Evolutionary conservation across 495 filamentous ascomycete species (phyloP).

Genomic region (Hypoxylon lenormandii): DNA sequence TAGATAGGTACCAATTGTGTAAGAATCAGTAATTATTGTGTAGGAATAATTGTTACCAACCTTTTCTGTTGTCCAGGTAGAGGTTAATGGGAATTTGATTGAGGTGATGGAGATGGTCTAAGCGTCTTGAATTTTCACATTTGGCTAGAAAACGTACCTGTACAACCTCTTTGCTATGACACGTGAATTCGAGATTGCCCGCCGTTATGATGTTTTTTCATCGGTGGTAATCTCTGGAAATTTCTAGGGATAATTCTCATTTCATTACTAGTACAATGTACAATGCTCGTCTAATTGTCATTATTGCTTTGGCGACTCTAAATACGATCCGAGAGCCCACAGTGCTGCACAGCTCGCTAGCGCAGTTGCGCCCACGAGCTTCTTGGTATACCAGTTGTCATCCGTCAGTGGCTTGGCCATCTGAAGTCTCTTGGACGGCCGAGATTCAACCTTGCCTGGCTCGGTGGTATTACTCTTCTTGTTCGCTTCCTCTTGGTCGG

Average conservation of each 20-base stretch:
- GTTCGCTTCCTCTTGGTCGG: conserved; percentile 57
- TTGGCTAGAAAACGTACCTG: no score
- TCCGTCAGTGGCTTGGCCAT: conserved; percentile 72
- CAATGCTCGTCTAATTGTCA: conserved; percentile 6
- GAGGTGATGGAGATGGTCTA: no score
- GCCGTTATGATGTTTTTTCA: no score
- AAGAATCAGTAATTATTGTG: no score
- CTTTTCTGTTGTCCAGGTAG: no score
- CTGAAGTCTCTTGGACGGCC: conserved; percentile 56
- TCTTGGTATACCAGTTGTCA: conserved; percentile 76
- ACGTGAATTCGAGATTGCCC: no score
- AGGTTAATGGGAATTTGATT: no score
- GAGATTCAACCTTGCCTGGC: conserved; percentile 53
- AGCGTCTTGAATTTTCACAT: no score
- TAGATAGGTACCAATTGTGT: no score
- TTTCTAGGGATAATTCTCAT: background rate
- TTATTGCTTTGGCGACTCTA: conserved; percentile 53
- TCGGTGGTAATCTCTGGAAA: no score
- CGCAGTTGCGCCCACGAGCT: conserved; percentile 71
- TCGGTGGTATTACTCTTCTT: conserved; percentile 53
- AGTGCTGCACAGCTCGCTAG: conserved; percentile 74
- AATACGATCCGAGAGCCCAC: conserved; percentile 72
- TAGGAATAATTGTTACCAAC: no score
- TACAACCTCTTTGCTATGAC: no score
- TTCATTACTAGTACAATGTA: background rate